Conservation (phyloP, 164 flowering plant species). For the Piper longum region DNA sequence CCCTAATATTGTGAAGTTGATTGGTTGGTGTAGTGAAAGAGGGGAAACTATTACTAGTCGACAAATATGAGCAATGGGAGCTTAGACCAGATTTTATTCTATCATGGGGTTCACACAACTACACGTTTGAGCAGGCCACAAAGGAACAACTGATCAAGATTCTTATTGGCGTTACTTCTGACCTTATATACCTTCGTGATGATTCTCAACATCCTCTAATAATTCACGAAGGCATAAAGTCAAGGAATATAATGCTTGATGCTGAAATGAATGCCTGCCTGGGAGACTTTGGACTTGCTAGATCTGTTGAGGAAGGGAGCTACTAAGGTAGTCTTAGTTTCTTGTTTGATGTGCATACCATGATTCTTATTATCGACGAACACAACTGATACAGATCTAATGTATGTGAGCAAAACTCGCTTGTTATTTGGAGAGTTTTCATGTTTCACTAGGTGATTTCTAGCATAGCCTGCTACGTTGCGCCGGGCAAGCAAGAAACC, state of each 20-base stretch:
- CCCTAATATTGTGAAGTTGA: slow-evolving; percentile 40
- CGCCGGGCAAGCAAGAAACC: slow-evolving; percentile 37
- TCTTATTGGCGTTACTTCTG: slow-evolving; percentile 8
- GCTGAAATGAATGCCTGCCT: slow-evolving; percentile 10
- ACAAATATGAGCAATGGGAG: slow-evolving; percentile 50
- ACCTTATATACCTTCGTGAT: slow-evolving; percentile 11
- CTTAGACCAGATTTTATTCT: slow-evolving; percentile 34
- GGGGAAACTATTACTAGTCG: slow-evolving; percentile 40
- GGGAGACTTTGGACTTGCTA: slow-evolving; percentile 26
- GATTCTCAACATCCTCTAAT: slow-evolving; percentile 9
- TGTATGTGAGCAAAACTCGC: too few relatives aligned
- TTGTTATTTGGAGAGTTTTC: too few relatives aligned
- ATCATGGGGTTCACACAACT: slow-evolving; percentile 1
- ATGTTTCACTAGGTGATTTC: slow-evolving; percentile 12
- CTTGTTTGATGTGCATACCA: too few relatives aligned
- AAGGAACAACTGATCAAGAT: slow-evolving; percentile 9
- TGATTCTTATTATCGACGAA: too few relatives aligned
- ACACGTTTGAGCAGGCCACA: slow-evolving; percentile 24
- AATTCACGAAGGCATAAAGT: slow-evolving; percentile 16
- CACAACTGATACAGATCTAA: too few relatives aligned
- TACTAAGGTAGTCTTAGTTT: slow-evolving; percentile 11
- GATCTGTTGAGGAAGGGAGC: slow-evolving; percentile 10
- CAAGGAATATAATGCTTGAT: slow-evolving; percentile 23
- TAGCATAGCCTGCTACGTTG: slow-evolving; percentile 35
- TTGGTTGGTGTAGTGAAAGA: slow-evolving; percentile 44